Evolutionary conservation across 2,329 filamentous ascomycete genomes (phyloP).

Genomic region (Aspergillus oerlinghausenensis): DNA sequence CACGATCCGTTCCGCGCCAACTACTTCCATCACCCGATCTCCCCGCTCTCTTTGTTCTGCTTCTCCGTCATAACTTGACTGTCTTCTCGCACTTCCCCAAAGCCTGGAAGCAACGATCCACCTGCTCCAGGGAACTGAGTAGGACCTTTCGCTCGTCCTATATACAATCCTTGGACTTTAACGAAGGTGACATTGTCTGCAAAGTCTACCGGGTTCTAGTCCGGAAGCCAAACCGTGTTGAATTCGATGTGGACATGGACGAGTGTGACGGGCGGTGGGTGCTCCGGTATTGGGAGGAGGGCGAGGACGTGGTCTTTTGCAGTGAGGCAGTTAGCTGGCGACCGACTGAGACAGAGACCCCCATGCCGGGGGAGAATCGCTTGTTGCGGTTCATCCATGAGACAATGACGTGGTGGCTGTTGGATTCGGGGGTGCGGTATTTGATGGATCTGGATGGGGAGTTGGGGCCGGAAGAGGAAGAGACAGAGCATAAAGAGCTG

Average conservation of each 20-base stretch:
- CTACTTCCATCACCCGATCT: conserved; percentile 15
- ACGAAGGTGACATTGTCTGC: conserved; percentile 28
- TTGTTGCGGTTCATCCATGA: conserved; percentile 31
- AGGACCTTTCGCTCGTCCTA: conserved; percentile 22
- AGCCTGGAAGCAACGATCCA: conserved; percentile 23
- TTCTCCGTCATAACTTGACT: conserved; percentile 32
- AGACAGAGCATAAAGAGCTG: not conserved
- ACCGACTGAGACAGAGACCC: conserved; percentile 8
- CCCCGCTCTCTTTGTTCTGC: conserved; percentile 21
- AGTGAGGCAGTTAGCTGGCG: conserved; percentile 32
- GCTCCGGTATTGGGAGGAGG: conserved; percentile 18
- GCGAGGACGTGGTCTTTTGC: conserved; percentile 17
- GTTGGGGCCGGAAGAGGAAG: not conserved
- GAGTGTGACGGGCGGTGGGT: conserved; percentile 20
- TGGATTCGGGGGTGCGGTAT: conserved; percentile 31
- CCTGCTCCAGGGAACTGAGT: conserved; percentile 11
- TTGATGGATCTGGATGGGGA: conserved; percentile 19
- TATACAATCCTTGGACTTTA: conserved; percentile 25
- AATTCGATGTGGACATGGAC: conserved; percentile 26
- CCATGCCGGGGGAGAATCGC: conserved; percentile 28
- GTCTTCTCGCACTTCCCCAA: conserved; percentile 31
- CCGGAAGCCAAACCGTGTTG: conserved; percentile 23
- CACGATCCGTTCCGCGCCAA: conserved; percentile 16
- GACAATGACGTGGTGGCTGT: conserved; percentile 32
- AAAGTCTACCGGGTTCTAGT: conserved; percentile 26